These are phyloP conservation scores for Calycina herbarum DNA, from an alignment of 2,329 filamentous ascomycete genomes.

Conservation along the genomic window DNA sequence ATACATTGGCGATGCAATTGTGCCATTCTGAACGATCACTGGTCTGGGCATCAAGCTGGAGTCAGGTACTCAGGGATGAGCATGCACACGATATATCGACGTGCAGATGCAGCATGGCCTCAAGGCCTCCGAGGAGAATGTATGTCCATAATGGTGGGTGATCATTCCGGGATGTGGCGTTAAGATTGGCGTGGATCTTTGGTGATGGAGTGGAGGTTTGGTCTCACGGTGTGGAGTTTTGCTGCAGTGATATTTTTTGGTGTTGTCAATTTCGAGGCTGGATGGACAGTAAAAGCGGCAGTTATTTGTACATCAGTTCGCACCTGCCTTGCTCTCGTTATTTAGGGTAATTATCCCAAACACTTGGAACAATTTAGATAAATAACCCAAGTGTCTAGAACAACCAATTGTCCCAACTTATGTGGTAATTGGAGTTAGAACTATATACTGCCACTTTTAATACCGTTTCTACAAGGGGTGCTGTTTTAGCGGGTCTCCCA, in stretches of 20 bases:
- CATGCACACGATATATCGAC: constrained; percentile 1
- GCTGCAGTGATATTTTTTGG: neutral
- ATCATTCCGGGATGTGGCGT: neutral
- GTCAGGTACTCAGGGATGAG: constrained; percentile 1
- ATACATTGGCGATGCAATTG: neutral
- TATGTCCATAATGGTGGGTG: neutral
- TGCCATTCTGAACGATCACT: neutral
- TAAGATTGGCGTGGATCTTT: neutral
- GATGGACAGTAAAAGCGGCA: neutral
- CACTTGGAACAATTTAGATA: neutral
- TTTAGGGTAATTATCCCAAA: neutral
- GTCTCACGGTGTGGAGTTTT: neutral
- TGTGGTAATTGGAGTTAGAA: too few species aligned
- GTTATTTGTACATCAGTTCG: neutral
- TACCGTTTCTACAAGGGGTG: neutral
- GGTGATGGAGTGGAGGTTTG: neutral
- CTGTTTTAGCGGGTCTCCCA: neutral
- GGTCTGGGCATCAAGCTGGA: neutral
- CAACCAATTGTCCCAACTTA: too few species aligned
- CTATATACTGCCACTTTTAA: neutral
- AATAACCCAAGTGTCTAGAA: neutral
- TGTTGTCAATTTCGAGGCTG: neutral
- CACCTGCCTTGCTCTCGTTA: neutral
- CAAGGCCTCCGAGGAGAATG: neutral
- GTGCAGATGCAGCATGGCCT: neutral